Evolutionary conservation across 441 rosid species (phyloP).

Genomic region (Brassica hybrid): DNA sequence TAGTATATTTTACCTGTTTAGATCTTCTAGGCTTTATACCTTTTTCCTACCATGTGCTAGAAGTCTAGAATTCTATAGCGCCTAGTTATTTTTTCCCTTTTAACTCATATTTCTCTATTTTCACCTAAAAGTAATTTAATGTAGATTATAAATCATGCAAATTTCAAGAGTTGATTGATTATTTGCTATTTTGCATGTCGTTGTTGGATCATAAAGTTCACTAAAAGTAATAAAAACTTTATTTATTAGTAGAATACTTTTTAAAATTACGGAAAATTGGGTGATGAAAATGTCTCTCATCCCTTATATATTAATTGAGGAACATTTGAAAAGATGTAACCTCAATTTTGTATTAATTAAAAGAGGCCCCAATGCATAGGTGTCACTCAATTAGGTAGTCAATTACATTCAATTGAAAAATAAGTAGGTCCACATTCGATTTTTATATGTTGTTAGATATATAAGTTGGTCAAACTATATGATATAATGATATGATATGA

Average conservation of each 20-base stretch:
- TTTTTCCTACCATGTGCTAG: not conserved
- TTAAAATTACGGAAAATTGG: not conserved
- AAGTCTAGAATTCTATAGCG: not conserved
- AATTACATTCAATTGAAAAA: too few species aligned
- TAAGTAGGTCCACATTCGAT: too few species aligned
- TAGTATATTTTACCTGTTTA: not conserved
- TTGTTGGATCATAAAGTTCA: not conserved
- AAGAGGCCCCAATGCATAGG: too few species aligned
- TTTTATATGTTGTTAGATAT: too few species aligned
- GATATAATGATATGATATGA: too few species aligned
- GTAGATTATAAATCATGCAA: not conserved
- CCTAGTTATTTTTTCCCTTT: not conserved
- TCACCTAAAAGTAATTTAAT: not conserved
- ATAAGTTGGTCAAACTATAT: too few species aligned
- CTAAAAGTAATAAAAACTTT: not conserved
- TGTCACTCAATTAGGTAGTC: too few species aligned
- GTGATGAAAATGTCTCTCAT: not conserved
- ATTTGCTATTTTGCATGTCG: not conserved
- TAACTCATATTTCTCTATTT: not conserved
- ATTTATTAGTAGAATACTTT: not conserved
- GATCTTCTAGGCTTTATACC: not conserved
- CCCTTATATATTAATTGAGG: too few species aligned
- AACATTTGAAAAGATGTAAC: too few species aligned
- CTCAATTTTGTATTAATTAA: too few species aligned
- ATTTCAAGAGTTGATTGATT: not conserved